Base-by-base conservation (phyloP, 1,139 yeast species). In the Blastobotrys raffinosifermentans region DNA sequence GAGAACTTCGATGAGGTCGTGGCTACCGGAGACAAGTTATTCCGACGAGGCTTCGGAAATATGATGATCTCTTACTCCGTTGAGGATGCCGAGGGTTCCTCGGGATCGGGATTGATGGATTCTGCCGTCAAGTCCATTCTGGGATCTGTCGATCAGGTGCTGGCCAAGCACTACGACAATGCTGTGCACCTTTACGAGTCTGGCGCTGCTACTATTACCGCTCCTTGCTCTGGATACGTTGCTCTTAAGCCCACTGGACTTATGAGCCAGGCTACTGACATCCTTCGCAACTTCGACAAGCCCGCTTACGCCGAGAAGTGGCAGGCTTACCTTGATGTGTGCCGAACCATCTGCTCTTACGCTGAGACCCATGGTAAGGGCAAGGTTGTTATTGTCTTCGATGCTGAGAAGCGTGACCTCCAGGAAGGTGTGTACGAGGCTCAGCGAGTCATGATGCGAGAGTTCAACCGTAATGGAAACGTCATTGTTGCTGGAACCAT, bases 231-330 rank as follows among this genome's bases (percentile, higher is more conserved):
- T 15, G 66, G 68, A 23, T 58, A 55, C 47, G 51, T 86, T 44
- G 98, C 96, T 2, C 70, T 91, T 58, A 91, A 91, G 64, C 96
- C 97, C 36, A 85, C 96, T 15, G 97, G 96, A 1, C 72, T 89
- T 51, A 76, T 85, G 46, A 68, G 75, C 37, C 74, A 82, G 60
- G 94, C 96, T 1, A 83, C 83, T 13, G 71, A 74, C 23, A 81
- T 82, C n/a, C 70, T 89, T 53, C 67, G 70, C 45, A 70, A 85
- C 63, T 84, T 67, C 63, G 61, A 75, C 44, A 62, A 61, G 34
- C 75, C 79, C 7, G 72, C 66, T 37, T 77, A 71, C 60, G 64
- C 70, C 23, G 58, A 59, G 4, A 69, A 70, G 49, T 84, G 87
- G 65, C 70, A 75, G 26, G 64, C 64, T 32, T 70, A 89, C 54